Conservation (phyloP, 345 rosid species). For the Eucalyptus curtisii region DNA sequence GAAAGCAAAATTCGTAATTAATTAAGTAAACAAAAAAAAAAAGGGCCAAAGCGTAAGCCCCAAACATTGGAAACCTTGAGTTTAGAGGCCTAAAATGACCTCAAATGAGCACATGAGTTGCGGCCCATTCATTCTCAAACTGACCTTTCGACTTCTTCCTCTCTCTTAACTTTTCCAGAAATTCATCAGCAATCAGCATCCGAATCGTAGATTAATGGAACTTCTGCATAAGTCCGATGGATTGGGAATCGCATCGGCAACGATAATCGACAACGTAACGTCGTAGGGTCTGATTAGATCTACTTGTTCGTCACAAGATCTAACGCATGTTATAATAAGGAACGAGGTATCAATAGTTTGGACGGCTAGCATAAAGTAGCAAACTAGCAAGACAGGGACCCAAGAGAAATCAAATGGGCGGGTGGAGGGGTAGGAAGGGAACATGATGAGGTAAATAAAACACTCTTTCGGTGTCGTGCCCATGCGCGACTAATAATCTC, state of each 20-base stretch:
- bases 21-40: neutral
- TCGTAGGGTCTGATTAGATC: neutral
- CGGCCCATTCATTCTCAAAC: neutral
- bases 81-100: neutral
- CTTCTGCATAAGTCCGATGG: neutral
- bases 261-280: neutral
- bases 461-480: neutral
- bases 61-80: neutral
- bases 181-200: neutral
- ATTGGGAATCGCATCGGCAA: neutral
- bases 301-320: neutral
- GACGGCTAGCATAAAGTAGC: neutral
- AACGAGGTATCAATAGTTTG: neutral
- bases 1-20: neutral
- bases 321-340: neutral
- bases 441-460: neutral
- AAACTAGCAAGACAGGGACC: neutral
- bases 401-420: neutral
- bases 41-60: neutral
- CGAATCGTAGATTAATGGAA: neutral
- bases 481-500: neutral
- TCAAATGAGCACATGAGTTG: neutral
- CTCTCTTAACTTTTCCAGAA: accelerated
- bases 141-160: neutral
- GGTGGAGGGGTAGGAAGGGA: neutral